Evolutionary conservation across 805 yeast genomes (phyloP), one percentile per base, ranked within the genome.

Genomic region (Teunomyces barrocoloradensis): DNA sequence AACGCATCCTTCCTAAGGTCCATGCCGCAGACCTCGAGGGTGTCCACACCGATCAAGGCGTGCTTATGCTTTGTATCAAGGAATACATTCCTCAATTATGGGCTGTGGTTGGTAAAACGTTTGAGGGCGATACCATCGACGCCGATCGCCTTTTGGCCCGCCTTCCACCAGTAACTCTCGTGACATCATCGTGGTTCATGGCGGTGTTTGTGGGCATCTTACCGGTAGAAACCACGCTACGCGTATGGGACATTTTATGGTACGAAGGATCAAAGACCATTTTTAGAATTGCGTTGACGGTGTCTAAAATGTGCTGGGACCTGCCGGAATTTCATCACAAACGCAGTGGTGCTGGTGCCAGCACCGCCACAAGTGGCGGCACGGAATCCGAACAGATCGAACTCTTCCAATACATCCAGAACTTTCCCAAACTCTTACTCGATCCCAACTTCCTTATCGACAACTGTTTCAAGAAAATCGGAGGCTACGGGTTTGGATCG

Each of bases 181-280:
- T 96, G 55, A 94, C 98, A 0, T 92, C 97, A 0, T 84, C 96
- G 46, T 94, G 99, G 99, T 94, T 94, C 61, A 92, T 94, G 98
- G 87, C 97, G 57, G 80, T 89, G n/a, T 94, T 87, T 66, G 89
- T 94, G 30, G 96, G 96, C 0, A 82, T 85, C 0, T 66, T 94
- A 21, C 99, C 99, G 0, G 81, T 89, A 18, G 98, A 94, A 60
- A 80, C 95, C 0, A 85, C 89, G 6, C 70, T 94, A 38, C 71
- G 98, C 47, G 84, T 94, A 0, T 92, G 99, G 98, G 99, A 94
- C 66, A 88, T 95, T 52, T 68, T 92, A 43, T 91, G 95, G 74
- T 89, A 87, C 60, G 98, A 92, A 63, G 97, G 89, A 25, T 85
- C 96, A 1, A 88, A 88, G 58, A 80, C 94, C 9, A 72, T 94